Base-by-base conservation (phyloP, 306 rosid genomes). In the Dryas alaskensis region DNA sequence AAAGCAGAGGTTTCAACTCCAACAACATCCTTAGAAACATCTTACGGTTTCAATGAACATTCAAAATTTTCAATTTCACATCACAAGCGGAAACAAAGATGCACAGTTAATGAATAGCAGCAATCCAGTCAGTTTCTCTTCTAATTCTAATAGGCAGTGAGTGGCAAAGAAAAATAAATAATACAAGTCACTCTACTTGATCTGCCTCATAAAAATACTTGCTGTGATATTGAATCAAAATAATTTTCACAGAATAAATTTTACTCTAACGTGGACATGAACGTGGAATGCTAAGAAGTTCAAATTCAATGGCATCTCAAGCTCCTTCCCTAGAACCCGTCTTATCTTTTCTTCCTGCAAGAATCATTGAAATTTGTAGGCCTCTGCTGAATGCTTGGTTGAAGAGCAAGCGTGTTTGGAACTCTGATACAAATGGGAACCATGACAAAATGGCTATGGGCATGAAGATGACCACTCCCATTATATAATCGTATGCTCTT, bases 351-450 rank as follows among this genome's bases (percentile, higher is more conserved):
- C 78, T 86, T 48, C 99, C 97, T 0, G 95, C 72, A 70, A 94
- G 97, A 80, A 94, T 94, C 92, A 87, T 92, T 4, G 99, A 92
- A 80, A 94, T 94, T 81, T 89, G 96, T 14, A 94, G 92, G 22
- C 99, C 97, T 89, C 97, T 86, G 50, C 99, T 94, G 73, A 94
- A 91, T 51, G 99, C 99, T 84, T 89, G 95, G 75, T 94, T 94
- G 87, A 94, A 94, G 72, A 94, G 95, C 79, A 94, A 72, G 10
- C 99, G 94, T 0, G 97, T 83, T 82, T 92, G 97, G 83, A 94
- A 91, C 88, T 89, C 99, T 0, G 88, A 94, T 9, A 94, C 90
- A 64, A 94, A 92, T 27, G 99, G 90, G 76, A 94, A 92, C 97
- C 97, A 89, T 57, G 99, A 92, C 81, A 94, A 74, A 74, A 88